Conservation (phyloP, 202 grass and related monocot species). For the Hordeum pubiflorum region DNA sequence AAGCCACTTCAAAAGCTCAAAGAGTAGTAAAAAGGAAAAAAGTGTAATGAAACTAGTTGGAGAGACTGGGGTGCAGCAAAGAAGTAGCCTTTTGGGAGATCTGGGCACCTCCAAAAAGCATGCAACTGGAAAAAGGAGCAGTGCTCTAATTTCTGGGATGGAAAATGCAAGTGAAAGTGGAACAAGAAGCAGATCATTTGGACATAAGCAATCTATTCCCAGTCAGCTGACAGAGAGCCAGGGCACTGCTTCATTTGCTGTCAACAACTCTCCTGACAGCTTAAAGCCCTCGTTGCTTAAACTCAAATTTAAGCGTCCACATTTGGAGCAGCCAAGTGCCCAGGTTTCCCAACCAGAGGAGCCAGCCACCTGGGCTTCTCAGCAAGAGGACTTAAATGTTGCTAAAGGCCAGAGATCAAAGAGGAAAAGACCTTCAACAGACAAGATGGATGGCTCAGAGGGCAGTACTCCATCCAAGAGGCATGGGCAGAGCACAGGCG, state of each 20-base stretch:
- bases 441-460: slow-evolving; percentile 46
- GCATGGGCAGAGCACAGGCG: slow-evolving; percentile 41
- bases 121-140: slow-evolving; percentile 45
- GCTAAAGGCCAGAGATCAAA: slow-evolving; percentile 97
- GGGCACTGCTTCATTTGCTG: slow-evolving; percentile 23
- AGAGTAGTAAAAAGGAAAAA: slow-evolving; percentile 48
- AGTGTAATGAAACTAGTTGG: slow-evolving; percentile 50
- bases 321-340: slow-evolving; percentile 67
- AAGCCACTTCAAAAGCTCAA: slow-evolving; percentile 43
- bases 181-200: slow-evolving; percentile 33
- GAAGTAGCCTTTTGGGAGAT: slow-evolving; percentile 41
- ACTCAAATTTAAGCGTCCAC: slow-evolving; percentile 95
- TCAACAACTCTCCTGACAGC: slow-evolving; percentile 45
- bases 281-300: slow-evolving; percentile 77
- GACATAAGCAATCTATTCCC: slow-evolving; percentile 22
- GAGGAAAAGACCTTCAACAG: slow-evolving; percentile 77
- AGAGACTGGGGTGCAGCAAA: slow-evolving; percentile 38
- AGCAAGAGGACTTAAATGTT: slow-evolving; percentile 58
- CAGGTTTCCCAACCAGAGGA: slow-evolving; percentile 51
- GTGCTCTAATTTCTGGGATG: slow-evolving; percentile 17
- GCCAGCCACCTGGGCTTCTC: slow-evolving; percentile 49
- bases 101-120: slow-evolving; percentile 39
- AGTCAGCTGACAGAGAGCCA: slow-evolving; percentile 26
- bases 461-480: slow-evolving; percentile 31
- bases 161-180: slow-evolving; percentile 41